These are phyloP conservation scores for Brassica carinata DNA, from an alignment of 345 rosid genomes.

Conservation along the genomic window DNA sequence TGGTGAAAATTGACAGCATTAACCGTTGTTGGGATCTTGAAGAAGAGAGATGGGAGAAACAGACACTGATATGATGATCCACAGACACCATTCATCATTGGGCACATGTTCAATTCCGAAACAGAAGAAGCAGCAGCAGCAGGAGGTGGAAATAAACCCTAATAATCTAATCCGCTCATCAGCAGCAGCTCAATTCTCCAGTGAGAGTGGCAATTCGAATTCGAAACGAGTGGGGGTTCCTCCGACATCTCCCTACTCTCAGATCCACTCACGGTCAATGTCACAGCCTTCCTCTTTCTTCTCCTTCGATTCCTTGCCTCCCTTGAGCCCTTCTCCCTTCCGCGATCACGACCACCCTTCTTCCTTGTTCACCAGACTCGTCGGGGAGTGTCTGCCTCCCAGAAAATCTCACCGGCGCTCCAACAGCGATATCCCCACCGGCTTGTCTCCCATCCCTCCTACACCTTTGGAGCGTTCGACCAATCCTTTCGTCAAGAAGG, in stretches of 20 bases:
- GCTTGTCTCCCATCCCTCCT: conserved; percentile 47
- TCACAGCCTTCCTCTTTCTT: conserved; percentile 86
- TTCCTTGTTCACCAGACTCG: conserved; percentile 19
- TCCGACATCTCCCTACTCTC: conserved; percentile 84
- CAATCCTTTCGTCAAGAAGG: conserved; percentile 62
- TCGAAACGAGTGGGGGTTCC: conserved; percentile 65
- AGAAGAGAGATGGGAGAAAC: conserved; percentile 64
- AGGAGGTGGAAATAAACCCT: conserved; percentile 59
- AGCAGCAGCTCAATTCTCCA: conserved; percentile 47
- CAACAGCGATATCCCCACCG: conserved; percentile 74
- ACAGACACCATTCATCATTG: conserved; percentile 65
- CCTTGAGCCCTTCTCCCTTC: conserved; percentile 66
- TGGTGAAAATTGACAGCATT: conserved; percentile 17
- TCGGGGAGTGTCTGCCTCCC: conserved; percentile 52
- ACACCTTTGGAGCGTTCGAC: conserved; percentile 53
- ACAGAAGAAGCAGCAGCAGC: not conserved
- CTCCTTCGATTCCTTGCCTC: conserved; percentile 80
- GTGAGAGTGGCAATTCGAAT: conserved; percentile 43
- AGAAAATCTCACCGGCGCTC: conserved; percentile 86
- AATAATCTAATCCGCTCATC: conserved; percentile 24
- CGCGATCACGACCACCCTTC: conserved; percentile 54
- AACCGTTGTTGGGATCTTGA: not conserved
- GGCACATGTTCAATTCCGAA: conserved; percentile 52
- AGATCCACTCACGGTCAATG: conserved; percentile 83
- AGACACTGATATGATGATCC: conserved; percentile 64